phyloP scores from a whole-genome alignment of 1,284 basidiomycete species.

The Phylloporus sp. region DNA sequence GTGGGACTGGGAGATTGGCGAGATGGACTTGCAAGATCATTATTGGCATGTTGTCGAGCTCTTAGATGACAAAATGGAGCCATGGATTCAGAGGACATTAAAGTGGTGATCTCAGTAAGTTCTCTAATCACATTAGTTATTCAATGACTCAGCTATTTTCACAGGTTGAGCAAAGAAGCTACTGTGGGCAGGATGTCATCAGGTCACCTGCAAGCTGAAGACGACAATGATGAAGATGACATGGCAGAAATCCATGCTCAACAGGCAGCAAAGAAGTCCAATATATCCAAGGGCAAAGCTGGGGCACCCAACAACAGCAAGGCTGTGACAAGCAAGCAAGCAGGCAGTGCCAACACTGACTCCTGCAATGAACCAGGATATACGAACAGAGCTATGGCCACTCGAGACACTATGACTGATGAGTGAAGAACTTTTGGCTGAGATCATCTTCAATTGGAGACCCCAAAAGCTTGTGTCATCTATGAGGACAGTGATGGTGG shows the following conservation, averaged over 20 bases:
- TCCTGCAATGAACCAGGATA: too few relatives aligned
- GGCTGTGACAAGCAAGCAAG: too few relatives aligned
- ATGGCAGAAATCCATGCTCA: neutral
- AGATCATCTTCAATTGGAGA: too few relatives aligned
- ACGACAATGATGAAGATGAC: neutral
- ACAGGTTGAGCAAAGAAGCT: neutral
- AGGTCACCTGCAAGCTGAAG: neutral
- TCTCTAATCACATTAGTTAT: neutral
- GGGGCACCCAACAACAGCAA: too few relatives aligned
- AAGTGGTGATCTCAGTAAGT: constrained; percentile 13
- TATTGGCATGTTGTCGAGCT: constrained; percentile 9
- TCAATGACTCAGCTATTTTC: neutral
- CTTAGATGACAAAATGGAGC: neutral
- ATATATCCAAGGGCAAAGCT: too few relatives aligned
- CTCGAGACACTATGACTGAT: too few relatives aligned
- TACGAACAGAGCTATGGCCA: too few relatives aligned
- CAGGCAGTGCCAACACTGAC: too few relatives aligned
- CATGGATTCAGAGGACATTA: constrained; percentile 1
- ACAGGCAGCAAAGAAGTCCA: neutral
- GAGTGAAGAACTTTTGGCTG: too few relatives aligned
- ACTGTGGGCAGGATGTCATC: too few relatives aligned
- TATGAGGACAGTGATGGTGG: too few relatives aligned
- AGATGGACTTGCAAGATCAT: constrained; percentile 7
- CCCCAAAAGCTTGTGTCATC: too few relatives aligned
- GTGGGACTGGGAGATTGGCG: neutral